phyloP scores from a whole-genome alignment of 31 red algal genomes.

The Endocladia muricata region DNA sequence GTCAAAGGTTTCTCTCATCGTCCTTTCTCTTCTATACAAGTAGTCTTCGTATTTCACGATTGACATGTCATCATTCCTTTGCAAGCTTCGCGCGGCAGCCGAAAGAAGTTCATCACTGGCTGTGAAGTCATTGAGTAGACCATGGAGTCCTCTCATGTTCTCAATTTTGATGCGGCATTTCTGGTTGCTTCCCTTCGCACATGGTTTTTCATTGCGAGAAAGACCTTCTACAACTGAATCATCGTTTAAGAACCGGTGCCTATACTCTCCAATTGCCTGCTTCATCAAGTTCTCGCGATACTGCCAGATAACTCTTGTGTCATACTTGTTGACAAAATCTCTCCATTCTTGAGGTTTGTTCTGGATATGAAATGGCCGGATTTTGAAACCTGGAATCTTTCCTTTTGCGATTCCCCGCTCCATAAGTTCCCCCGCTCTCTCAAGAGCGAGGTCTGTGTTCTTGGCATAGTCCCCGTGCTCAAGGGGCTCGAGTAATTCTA shows the following conservation, averaged over 20 bases:
- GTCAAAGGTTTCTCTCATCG: slow-evolving; percentile 54
- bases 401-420: slow-evolving; percentile 44
- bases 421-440: slow-evolving; percentile 38
- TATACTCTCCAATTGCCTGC: slow-evolving; percentile 77
- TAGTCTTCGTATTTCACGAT: slow-evolving; percentile 75
- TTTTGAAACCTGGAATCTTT: slow-evolving; percentile 73
- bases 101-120: slow-evolving; percentile 50
- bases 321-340: slow-evolving; percentile 44
- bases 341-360: slow-evolving; percentile 37
- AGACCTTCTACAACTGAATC: slow-evolving; percentile 54
- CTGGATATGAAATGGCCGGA: slow-evolving; percentile 58
- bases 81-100: slow-evolving; percentile 25
- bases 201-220: slow-evolving; percentile 16
- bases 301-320: slow-evolving; percentile 62
- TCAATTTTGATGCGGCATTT: slow-evolving; percentile 51
- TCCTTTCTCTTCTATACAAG: slow-evolving; percentile 36
- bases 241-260: slow-evolving; percentile 56
- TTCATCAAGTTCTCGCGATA: slow-evolving; percentile 66
- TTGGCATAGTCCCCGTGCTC: slow-evolving; percentile 41
- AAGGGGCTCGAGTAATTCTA: slow-evolving; percentile 49
- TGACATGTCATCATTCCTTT: slow-evolving; percentile 29
- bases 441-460: slow-evolving; percentile 35
- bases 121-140: slow-evolving; percentile 42
- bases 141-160: slow-evolving; percentile 48
- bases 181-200: slow-evolving; percentile 20